Base-by-base conservation (phyloP, 306 rosid species). In the Sphenostylis stenocarpa region DNA sequence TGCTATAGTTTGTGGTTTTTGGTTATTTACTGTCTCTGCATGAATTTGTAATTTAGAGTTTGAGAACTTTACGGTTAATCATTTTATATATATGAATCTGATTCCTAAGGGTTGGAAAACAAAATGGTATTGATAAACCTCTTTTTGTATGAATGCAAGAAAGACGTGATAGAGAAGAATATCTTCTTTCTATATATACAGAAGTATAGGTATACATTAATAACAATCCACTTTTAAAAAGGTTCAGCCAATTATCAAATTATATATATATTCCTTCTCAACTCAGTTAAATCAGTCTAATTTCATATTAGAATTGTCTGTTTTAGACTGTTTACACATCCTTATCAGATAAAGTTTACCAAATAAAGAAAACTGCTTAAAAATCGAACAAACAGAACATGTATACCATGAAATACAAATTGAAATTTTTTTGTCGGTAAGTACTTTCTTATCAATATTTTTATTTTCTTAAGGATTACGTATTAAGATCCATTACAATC, bases 81-180 rank as follows among this genome's bases (percentile, higher is more conserved):
- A n/a, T n/a, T n/a, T n/a, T n/a, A n/a, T n/a, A n/a, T n/a, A n/a
- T n/a, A n/a, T 39, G 82, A 45, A 69, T 78, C 71, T 17, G 77
- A 70, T 60, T 70, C 77, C 34, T n/a, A 20, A 23, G 82, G 41
- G 19, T 3, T 48, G 77, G 31, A 33, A 23, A 78, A 78, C 44
- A 78, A 38, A 78, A 47, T 70, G 28, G 53, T 11, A 21, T 57
- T 23, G 34, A 6, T 19, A 78, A 69, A 47, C 23, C 43, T 44
- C 36, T 70, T 19, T 6, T 21, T 68, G 31, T 34, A 69, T 57
- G 70, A 45, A 60, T 47, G 53, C 19, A 10, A 57, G 53, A 58
- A 57, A 78, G 38, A 44, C 6, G n/a, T 15, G 77, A 78, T 69
- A 58, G 62, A 55, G 64, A 69, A 58, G 82, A 78, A 70, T 70